These are phyloP conservation scores for Colletotrichum tabaci DNA, from an alignment of 2,329 filamentous ascomycete species.

Conservation along the genomic window DNA sequence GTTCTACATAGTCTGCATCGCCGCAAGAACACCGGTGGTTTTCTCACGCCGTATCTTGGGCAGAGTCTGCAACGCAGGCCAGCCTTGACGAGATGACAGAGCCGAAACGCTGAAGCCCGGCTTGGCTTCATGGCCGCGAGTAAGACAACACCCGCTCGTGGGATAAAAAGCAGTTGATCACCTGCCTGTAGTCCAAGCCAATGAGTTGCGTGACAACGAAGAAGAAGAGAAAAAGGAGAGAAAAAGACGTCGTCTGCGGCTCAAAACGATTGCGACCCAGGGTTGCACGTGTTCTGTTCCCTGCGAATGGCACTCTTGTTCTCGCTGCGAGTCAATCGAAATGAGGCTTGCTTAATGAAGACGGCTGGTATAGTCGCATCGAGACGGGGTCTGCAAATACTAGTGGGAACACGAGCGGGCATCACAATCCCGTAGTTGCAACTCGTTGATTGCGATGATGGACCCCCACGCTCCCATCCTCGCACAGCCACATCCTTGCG, in stretches of 20 bases:
- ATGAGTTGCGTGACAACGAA: neutral
- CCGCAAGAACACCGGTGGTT: neutral
- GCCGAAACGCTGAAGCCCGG: neutral
- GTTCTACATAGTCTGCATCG: neutral
- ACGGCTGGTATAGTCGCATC: conserved; percentile 20
- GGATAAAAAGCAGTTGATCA: neutral
- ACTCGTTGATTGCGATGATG: neutral
- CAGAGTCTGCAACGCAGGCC: neutral
- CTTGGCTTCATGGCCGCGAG: neutral
- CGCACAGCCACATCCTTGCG: neutral
- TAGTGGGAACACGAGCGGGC: neutral
- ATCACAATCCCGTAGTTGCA: neutral
- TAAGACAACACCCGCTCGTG: neutral
- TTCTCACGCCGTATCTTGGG: neutral
- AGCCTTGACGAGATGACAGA: neutral
- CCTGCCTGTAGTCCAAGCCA: neutral
- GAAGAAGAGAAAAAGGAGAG: too few species aligned
- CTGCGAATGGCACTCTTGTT: neutral
- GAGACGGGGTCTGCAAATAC: neutral
- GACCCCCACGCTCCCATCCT: conserved; percentile 17
- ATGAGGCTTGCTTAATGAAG: conserved; percentile 18
- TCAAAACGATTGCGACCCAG: neutral
- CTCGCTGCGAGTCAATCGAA: conserved; percentile 12
- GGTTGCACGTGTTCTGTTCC: neutral
- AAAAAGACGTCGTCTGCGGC: neutral